These are phyloP conservation scores for Kalanchoe fedtschenkoi DNA, from an alignment of 164 flowering plant genomes.

Conservation along the genomic window DNA sequence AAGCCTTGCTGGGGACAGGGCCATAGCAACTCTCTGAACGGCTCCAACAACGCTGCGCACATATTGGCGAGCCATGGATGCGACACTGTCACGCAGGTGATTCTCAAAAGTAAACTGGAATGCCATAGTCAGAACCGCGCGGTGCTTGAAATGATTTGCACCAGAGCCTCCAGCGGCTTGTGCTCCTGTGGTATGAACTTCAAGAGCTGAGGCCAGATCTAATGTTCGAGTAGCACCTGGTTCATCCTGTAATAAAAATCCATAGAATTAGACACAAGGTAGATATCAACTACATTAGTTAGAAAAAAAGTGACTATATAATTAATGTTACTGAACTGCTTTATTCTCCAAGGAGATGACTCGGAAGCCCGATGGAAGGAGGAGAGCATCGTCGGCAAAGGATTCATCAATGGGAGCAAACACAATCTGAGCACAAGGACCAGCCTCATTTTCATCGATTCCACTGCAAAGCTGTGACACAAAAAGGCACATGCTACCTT, in stretches of 20 bases:
- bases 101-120: slow-evolving; percentile 74
- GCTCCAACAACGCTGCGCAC: slow-evolving; percentile 71
- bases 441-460: slow-evolving; percentile 62
- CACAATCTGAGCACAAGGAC: slow-evolving; percentile 75
- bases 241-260: slow-evolving; percentile 29
- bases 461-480: slow-evolving; percentile 71
- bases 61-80: slow-evolving; percentile 86
- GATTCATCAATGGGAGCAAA: slow-evolving; percentile 84
- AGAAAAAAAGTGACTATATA: not conserved
- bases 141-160: slow-evolving; percentile 23
- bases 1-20: slow-evolving; percentile 58
- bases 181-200: slow-evolving; percentile 43
- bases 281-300: not conserved
- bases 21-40: slow-evolving; percentile 90
- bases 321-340: slow-evolving; percentile 33
- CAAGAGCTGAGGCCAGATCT: slow-evolving; percentile 77
- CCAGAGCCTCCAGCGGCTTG: slow-evolving; percentile 33
- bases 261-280: not conserved
- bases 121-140: slow-evolving; percentile 78
- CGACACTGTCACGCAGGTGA: slow-evolving; percentile 63
- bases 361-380: slow-evolving; percentile 81
- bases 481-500: not conserved
- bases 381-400: slow-evolving; percentile 72
- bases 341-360: slow-evolving; percentile 68
- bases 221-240: slow-evolving; percentile 51